Evolutionary conservation across 768 basidiomycete species (phyloP), one percentile per base, ranked within the genome.

Genomic region (Podaxis sp.): DNA sequence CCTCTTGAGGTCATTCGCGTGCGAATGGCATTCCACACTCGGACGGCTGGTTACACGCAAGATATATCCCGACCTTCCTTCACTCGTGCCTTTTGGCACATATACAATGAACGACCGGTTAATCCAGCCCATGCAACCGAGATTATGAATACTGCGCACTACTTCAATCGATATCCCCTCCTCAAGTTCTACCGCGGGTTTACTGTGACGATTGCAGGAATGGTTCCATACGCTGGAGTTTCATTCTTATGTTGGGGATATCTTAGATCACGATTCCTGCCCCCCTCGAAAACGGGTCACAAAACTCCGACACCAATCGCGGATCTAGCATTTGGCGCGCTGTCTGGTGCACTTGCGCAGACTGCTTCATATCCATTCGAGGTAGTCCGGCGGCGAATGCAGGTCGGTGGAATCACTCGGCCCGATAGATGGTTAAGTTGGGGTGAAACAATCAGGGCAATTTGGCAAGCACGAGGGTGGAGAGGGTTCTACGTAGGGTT

Each of bases 171-270:
- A 12, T 85, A 90, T 68, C 90, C 91, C 15, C 71, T 93, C 57
- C 82, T 95, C 59, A 93, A 96, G 69, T 94, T 98, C 76, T 99
- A 98, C 72, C 91, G 97, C 22, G 96, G 97, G n/a, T 98, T 98
- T 76, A 88, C 88, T 6, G 94, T 97, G 29, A 95, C 95, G 22
- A 75, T 98, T 41, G 74, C 85, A 12, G 96, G 97, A 50, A 98
- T 98, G 83, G 80, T 98, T 36, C 96, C 96, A 4, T 98, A 98
- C 68, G 94, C 95, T 2, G 96, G 96, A 19, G 92, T 94, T 2
- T 93, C 93, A 12, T 98, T 98, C 79, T 83, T 98, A 51, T 87
- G 89, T 36, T 98, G 94, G 89, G 96, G 91, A 46, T 89, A 80
- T 72, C 80, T 90, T 47, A 83, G 88, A 55, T 81, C 88, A 12